Base-by-base conservation (phyloP, 1,139 yeast genomes). In the Chernovozyma aurita region DNA sequence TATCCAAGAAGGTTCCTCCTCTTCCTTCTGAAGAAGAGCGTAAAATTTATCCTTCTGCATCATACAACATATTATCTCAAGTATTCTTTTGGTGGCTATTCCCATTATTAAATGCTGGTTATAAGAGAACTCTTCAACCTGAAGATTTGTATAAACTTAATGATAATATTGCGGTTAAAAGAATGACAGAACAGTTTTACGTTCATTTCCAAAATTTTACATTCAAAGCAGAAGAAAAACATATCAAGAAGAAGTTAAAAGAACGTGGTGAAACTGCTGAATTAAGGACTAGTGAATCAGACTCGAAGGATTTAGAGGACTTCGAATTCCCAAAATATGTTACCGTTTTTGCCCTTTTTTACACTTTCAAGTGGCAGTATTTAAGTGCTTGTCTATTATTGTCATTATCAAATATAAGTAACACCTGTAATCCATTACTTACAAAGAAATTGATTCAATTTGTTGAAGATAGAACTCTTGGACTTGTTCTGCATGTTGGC, bases 311-410 rank as follows among this genome's bases (percentile, higher is more conserved):
- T 46, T 40, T 56, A 41, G 33, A 55, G 34, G 61, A 58, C 38
- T 57, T 57, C 41, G 36, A 39, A 24, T 40, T 54, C 27, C 49
- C 64, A 15, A 45, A 45, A 30, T 39, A 31, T 18, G 38, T 49
- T 5, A 43, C 50, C 11, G 43, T 54, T 18, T 42, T 52, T 42
- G 72, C 85, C 0, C 52, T 82, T 12, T 70, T 76, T 35, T 68
- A 66, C 41, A 80, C 90, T 4, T 82, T 79, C 53, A 70, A 65
- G 42, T 56, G 59, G 50, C 75, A 75, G 38, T 78, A 75, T 50
- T 48, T 67, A 33, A 44, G 62, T 24, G 73, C 78, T 0, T 74
- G 27, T 15, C 58, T 1, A 61, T 55, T 34, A 29, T 52, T 48
- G 44, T 48, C 64, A 12, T 33, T 73, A 18, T 67, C 77, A 12